A percentile compares a stretch with the other conserved stretches of the same genome.
phyloP scores from a whole-genome alignment of 2,329 filamentous ascomycete species.

The Xylaria sp. region DNA sequence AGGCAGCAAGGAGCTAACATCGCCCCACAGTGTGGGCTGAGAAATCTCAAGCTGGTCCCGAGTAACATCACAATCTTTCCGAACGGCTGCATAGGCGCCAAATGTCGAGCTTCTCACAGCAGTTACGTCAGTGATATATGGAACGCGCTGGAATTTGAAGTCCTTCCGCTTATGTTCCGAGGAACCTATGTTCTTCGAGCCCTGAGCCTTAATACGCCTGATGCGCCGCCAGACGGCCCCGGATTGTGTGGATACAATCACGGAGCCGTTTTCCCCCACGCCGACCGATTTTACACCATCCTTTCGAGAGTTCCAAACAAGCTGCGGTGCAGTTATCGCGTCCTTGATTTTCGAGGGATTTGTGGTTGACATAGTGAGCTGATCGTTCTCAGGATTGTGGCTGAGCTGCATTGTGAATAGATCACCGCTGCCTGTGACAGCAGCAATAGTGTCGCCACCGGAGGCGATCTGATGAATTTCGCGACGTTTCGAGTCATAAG shows the following conservation, averaged over 20 bases:
- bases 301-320: slow-evolving; percentile 90
- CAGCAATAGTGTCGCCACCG: slow-evolving; percentile 91
- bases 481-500: slow-evolving; percentile 72
- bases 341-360: slow-evolving; percentile 91
- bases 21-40: slow-evolving; percentile 76
- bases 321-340: slow-evolving; percentile 79
- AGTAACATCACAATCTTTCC: slow-evolving; percentile 85
- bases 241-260: slow-evolving; percentile 92
- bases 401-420: slow-evolving; percentile 86
- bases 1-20: slow-evolving; percentile 76
- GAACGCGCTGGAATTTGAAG: slow-evolving; percentile 93
- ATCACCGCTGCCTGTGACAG: slow-evolving; percentile 84
- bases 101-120: slow-evolving; percentile 88
- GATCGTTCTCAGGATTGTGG: slow-evolving; percentile 70
- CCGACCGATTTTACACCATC: slow-evolving; percentile 87
- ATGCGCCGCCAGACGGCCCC: slow-evolving; percentile 94
- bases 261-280: slow-evolving; percentile 91
- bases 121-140: slow-evolving; percentile 85
- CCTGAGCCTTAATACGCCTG: slow-evolving; percentile 83
- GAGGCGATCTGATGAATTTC: slow-evolving; percentile 81
- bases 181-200: slow-evolving; percentile 55
- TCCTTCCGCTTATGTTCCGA: slow-evolving; percentile 78
- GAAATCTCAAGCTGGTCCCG: slow-evolving; percentile 75
- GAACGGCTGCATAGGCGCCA: slow-evolving; percentile 88
- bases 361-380: slow-evolving; percentile 79